These are phyloP conservation scores for Pyracantha coccinea DNA, from an alignment of 331 rosid species.

Conservation along the genomic window DNA sequence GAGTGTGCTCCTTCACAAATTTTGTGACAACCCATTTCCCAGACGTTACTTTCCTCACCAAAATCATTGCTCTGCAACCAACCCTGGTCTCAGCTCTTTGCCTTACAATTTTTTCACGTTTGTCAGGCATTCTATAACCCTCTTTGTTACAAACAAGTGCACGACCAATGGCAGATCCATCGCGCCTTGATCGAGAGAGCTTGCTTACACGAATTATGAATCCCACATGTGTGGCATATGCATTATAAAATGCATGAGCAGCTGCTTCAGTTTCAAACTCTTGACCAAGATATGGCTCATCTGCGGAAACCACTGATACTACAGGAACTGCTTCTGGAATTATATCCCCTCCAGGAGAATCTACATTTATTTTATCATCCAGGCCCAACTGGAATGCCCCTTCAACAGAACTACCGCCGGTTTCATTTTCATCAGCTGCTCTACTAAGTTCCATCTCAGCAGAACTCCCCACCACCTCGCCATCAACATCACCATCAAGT, in stretches of 20 bases:
- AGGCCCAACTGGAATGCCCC: constrained; percentile 43
- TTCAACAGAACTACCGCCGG: constrained; percentile 55
- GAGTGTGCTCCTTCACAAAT: constrained; percentile 79
- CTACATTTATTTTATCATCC: constrained; percentile 37
- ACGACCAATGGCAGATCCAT: constrained; percentile 89
- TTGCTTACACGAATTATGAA: constrained; percentile 91
- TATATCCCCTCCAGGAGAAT: constrained; percentile 40
- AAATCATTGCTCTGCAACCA: constrained; percentile 94
- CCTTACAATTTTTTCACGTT: constrained; percentile 91
- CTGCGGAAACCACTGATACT: constrained; percentile 36
- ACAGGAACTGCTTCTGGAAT: constrained; percentile 40
- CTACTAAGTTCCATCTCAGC: constrained; percentile 31
- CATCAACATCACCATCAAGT: constrained; percentile 43
- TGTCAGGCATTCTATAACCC: constrained; percentile 94
- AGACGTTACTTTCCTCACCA: constrained; percentile 82
- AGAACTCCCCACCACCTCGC: constrained; percentile 40
- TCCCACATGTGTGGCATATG: constrained; percentile 48
- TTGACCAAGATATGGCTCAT: constrained; percentile 66
- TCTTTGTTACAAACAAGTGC: constrained; percentile 94
- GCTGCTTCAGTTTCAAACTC: constrained; percentile 49
- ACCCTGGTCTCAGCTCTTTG: constrained; percentile 97
- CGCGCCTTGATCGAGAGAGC: constrained; percentile 92
- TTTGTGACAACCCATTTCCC: constrained; percentile 92
- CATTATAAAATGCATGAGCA: constrained; percentile 44
- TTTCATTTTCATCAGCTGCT: constrained; percentile 53